Evolutionary conservation across 2,329 filamentous ascomycete genomes (phyloP), one percentile per base, ranked within the genome.

Genomic region (Karstenula rhodostoma): DNA sequence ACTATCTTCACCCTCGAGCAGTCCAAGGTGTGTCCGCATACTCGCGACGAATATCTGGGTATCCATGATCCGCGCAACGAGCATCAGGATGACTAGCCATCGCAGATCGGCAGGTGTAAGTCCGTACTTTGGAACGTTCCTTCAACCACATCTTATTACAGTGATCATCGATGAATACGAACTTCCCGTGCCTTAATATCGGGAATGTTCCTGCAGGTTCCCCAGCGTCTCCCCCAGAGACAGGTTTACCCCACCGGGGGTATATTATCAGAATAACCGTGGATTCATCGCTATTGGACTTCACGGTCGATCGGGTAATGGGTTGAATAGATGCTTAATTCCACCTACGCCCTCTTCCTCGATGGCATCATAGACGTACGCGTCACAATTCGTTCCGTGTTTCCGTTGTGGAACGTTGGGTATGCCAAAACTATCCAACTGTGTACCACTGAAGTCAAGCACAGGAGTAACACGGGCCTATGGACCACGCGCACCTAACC

Each of bases 301-400:
- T 59, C 46, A 32, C 48, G 13, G 27, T 50, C 23, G 27, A 60
- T 69, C 66, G 69, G 67, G 51, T 72, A 68, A 71, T 66, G 58
- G 64, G 67, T 72, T 69, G 59, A 58, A 61, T 62, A 57, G 59
- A 66, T 65, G 67, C 63, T 69, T 69, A 65, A 61, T 25, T 67
- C 47, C 59, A 66, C 62, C 15, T 61, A 53, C 50, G 55, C 43
- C 42, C 42, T 55, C 40, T 25, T 58, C 51, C 29, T 52, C 27
- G 57, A 64, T 66, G 58, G 56, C 62, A 66, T 59, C 57, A 62
- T 64, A 50, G 17, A 49, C 37, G 29, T 23, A 17, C 23, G 43
- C 42, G 51, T 33, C 53, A 48, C 51, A 17, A 43, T 22, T 19
- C 50, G 17, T 22, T 59, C 60, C 56, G 46, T 46, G 22, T 54